Conservation (phyloP, 164 flowering plant species). For the Vitis rupestris region DNA sequence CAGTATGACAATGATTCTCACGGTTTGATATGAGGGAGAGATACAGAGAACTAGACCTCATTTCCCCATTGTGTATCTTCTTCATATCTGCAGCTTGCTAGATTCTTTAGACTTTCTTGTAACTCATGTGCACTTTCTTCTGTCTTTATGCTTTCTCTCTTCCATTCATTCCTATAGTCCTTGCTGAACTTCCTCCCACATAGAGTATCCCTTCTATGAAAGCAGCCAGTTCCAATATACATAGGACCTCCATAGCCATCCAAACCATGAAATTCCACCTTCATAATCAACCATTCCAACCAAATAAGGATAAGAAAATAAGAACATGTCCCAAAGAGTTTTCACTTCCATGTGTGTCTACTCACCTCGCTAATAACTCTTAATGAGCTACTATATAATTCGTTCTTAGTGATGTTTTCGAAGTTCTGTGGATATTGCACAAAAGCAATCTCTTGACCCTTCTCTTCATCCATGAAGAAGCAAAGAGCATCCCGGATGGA, state of each 20-base stretch:
- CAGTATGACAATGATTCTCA: not conserved
- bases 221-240: slow-evolving; percentile 13
- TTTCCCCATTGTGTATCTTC: slow-evolving; percentile 59
- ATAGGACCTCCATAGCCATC: slow-evolving; percentile 13
- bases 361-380: slow-evolving; percentile 6
- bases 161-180: slow-evolving; percentile 1
- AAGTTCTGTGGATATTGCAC: slow-evolving; percentile 7
- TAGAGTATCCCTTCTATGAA: slow-evolving; percentile 15
- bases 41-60: slow-evolving; percentile 35
- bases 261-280: slow-evolving; percentile 13
- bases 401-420: not conserved
- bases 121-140: slow-evolving; percentile 27
- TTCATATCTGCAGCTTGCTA: slow-evolving; percentile 56
- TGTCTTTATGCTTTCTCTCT: not conserved
- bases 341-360: not conserved
- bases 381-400: slow-evolving; percentile 7
- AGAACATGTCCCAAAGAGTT: not conserved
- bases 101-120: slow-evolving; percentile 37
- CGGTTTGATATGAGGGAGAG: slow-evolving; percentile 12
- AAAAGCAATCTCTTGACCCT: slow-evolving; percentile 2
- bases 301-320: not conserved
- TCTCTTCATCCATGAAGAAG: not conserved
- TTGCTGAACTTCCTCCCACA: slow-evolving; percentile 24
- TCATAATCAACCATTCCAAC: not conserved
- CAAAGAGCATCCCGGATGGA: slow-evolving; percentile 15